A percentile compares a stretch with the other conserved stretches of the same genome.
phyloP scores from a whole-genome alignment of 306 rosid genomes.

The Quercus robur region DNA sequence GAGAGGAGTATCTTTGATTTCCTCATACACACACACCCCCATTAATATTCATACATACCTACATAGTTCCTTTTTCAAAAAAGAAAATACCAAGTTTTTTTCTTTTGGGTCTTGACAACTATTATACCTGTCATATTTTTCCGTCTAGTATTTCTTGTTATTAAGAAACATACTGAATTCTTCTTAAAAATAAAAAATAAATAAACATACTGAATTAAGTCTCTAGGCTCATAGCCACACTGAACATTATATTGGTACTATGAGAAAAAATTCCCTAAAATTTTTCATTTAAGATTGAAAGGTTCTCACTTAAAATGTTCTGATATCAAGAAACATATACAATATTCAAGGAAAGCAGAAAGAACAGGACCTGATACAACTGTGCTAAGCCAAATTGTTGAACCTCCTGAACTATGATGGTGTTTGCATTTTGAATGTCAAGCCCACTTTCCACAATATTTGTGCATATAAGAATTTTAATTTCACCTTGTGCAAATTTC shows the following conservation, averaged over 20 bases:
- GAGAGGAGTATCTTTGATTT: not conserved
- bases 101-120: not conserved
- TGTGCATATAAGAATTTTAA: slow-evolving; percentile 79
- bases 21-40: no score
- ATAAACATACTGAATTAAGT: not conserved
- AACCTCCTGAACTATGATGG: slow-evolving; percentile 94
- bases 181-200: not conserved
- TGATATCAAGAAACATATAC: not conserved
- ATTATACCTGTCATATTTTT: not conserved
- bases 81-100: not conserved
- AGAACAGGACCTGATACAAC: slow-evolving; percentile 78
- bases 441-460: slow-evolving; percentile 98
- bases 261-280: not conserved
- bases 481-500: slow-evolving; percentile 75
- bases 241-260: not conserved
- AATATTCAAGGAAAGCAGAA: slow-evolving; percentile 15
- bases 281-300: not conserved
- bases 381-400: slow-evolving; percentile 98
- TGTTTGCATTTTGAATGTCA: slow-evolving; percentile 97
- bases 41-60: not conserved
- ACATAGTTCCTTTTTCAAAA: not conserved
- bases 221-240: not conserved
- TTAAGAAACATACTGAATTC: not conserved
- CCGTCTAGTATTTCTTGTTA: not conserved
- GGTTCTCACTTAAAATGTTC: not conserved